phyloP scores from a whole-genome alignment of 805 yeast genomes.

The Barnettozyma sucrosica region DNA sequence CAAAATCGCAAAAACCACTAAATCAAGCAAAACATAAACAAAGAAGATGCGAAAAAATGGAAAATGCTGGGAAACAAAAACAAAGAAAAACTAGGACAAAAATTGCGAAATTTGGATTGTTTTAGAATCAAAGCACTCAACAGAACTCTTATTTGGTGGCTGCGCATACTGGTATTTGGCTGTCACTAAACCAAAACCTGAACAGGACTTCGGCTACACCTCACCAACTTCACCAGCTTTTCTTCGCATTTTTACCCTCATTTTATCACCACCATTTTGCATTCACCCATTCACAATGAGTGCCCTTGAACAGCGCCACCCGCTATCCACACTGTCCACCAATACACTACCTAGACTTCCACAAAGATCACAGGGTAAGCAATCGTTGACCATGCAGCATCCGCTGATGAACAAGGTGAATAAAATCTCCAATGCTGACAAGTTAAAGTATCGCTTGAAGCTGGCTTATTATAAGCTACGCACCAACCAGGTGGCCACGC shows the following conservation, averaged over 20 bases:
- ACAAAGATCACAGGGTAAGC: background rate
- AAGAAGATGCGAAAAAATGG: background rate
- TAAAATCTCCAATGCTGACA: slow-evolving; percentile 28
- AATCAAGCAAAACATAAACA: slow-evolving; percentile 26
- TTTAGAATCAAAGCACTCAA: background rate
- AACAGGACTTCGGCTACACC: background rate
- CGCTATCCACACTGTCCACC: slow-evolving; percentile 16
- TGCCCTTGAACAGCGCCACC: slow-evolving; percentile 18
- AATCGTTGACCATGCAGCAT: background rate
- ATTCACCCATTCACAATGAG: slow-evolving; percentile 11
- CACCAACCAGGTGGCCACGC: slow-evolving; percentile 39
- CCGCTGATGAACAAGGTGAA: background rate
- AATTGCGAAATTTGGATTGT: background rate
- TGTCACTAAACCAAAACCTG: background rate
- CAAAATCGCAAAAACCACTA: slow-evolving; percentile 3
- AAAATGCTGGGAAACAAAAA: background rate
- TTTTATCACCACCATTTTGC: background rate
- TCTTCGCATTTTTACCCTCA: background rate
- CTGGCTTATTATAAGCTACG: slow-evolving; percentile 47
- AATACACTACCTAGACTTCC: slow-evolving; percentile 12
- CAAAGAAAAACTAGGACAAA: slow-evolving; percentile 2
- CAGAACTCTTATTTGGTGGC: background rate
- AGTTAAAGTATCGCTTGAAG: slow-evolving; percentile 41
- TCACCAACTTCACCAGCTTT: background rate
- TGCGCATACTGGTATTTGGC: background rate